Conservation (phyloP, 1,284 basidiomycete species). For the Austroboletus niveus region DNA sequence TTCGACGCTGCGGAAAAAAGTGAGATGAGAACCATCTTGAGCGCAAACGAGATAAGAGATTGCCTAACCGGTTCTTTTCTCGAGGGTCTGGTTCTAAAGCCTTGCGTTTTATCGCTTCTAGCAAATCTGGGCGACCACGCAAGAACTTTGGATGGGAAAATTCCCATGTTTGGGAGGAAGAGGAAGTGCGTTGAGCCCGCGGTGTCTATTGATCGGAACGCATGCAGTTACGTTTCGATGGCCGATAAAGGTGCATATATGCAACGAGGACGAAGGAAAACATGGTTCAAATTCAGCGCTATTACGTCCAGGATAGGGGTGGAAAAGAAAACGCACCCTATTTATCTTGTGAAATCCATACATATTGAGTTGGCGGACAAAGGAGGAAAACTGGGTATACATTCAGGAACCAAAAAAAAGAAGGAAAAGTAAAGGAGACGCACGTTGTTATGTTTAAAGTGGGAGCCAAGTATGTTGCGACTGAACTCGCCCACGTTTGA, state of each 20-base stretch:
- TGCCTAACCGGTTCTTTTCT: constrained; percentile 28
- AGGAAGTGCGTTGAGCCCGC: constrained; percentile 75
- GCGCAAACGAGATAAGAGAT: not conserved
- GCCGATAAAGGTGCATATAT: constrained; percentile 3
- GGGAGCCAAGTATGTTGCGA: constrained; percentile 73
- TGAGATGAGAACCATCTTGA: not conserved
- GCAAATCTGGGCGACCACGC: constrained; percentile 74
- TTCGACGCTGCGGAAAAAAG: constrained; percentile 51
- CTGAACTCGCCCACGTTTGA: constrained; percentile 82
- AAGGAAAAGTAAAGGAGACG: constrained; percentile 25
- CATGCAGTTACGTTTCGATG: constrained; percentile 1
- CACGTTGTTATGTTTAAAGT: constrained; percentile 84
- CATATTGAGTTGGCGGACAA: constrained; percentile 90
- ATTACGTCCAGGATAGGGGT: constrained; percentile 12
- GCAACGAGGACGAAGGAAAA: not conserved
- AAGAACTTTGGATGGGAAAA: constrained; percentile 87
- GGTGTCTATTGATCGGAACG: constrained; percentile 55
- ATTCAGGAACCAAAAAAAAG: constrained; percentile 4
- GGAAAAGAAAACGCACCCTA: constrained; percentile 46
- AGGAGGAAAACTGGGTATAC: constrained; percentile 74
- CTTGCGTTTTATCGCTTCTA: constrained; percentile 86
- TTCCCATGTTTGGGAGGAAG: constrained; percentile 84
- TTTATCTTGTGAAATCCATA: constrained; percentile 87
- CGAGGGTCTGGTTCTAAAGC: constrained; percentile 72
- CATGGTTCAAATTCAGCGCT: constrained; percentile 1